phyloP scores from a whole-genome alignment of 345 rosid genomes.

The Psidium guajava region DNA sequence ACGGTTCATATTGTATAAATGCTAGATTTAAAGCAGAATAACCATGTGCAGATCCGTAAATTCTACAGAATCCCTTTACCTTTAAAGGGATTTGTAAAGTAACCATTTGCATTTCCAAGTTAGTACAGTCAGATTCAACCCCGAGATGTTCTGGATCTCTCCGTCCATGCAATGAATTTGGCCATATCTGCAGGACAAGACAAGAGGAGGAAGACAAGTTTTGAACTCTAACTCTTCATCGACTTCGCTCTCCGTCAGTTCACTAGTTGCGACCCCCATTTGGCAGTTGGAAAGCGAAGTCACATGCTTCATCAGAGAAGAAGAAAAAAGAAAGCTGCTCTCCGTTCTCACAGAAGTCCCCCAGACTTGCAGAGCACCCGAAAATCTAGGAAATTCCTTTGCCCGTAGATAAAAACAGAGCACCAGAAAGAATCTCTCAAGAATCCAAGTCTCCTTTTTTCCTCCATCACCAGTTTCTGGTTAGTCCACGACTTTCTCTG shows the following conservation, averaged over 20 bases:
- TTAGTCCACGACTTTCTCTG: background rate
- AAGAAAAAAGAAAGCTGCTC: background rate
- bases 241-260: background rate
- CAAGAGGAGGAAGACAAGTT: background rate
- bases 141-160: background rate
- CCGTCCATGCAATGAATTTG: background rate
- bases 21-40: no score
- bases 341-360: background rate
- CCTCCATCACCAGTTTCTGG: no score
- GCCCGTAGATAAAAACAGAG: no score
- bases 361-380: no score
- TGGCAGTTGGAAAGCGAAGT: background rate
- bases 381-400: no score
- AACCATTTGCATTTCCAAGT: background rate
- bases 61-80: background rate
- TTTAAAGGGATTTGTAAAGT: background rate
- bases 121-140: background rate
- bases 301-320: background rate
- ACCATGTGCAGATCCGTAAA: no score
- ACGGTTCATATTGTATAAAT: no score
- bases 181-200: background rate
- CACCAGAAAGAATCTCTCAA: no score
- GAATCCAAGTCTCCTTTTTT: no score
- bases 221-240: background rate
- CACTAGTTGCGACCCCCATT: background rate